Conservation (phyloP, 805 yeast genomes). For the Kazachstania taianensis region DNA sequence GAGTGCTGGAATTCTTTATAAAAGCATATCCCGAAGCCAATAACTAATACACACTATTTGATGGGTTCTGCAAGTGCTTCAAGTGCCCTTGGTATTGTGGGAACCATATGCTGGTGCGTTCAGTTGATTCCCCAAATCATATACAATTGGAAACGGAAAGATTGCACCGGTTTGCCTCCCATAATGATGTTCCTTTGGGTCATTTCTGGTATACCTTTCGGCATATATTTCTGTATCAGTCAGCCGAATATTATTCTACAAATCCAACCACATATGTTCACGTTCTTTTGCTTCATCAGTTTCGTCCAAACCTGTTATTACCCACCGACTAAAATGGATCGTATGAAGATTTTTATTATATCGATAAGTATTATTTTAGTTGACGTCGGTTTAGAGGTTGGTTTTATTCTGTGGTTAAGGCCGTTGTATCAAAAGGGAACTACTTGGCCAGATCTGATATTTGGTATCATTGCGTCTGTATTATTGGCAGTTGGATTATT, state of each 20-base stretch:
- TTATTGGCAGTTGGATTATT: conserved; percentile 65
- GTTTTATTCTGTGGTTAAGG: conserved; percentile 60
- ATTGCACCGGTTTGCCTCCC: conserved; percentile 82
- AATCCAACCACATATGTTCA: conserved; percentile 80
- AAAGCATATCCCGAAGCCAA: no score
- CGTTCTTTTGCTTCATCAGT: conserved; percentile 53
- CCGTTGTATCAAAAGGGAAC: conserved; percentile 40
- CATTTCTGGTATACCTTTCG: conserved; percentile 68
- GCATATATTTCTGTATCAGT: conserved; percentile 66
- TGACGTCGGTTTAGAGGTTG: conserved; percentile 54
- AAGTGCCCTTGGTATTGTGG: conserved; percentile 75
- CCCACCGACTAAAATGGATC: conserved; percentile 49
- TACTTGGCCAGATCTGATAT: conserved; percentile 70
- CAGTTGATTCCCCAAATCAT: conserved; percentile 82
- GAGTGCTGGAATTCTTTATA: no score
- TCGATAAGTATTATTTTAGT: conserved; percentile 33
- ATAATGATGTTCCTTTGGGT: conserved; percentile 85
- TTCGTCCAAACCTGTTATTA: conserved; percentile 61
- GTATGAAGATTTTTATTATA: conserved; percentile 29
- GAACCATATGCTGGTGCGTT: conserved; percentile 88
- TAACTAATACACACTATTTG: no score
- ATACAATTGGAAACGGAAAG: conserved; percentile 61
- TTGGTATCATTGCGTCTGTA: conserved; percentile 77
- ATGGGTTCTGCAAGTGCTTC: conserved; percentile 24
- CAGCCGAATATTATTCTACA: conserved; percentile 67